Base-by-base conservation (phyloP, 805 yeast genomes). In the Spathaspora passalidarum region DNA sequence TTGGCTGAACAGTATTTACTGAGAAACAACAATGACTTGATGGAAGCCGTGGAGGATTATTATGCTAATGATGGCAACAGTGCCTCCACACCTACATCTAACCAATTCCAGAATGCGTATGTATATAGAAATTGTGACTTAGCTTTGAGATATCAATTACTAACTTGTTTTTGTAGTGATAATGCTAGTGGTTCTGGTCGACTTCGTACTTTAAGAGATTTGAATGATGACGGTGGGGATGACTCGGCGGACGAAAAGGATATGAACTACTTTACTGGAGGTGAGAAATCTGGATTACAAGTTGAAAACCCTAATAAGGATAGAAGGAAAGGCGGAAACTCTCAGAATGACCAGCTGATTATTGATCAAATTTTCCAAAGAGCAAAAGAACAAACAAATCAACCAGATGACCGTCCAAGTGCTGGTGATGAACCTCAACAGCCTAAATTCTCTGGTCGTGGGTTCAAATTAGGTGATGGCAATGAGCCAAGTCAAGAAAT, bases 231-330 rank as follows among this genome's bases (percentile, higher is more conserved):
- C 17, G 45, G 34, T 16, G 42, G 22, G 11, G 66, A 65, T 14
- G 77, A 68, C 9, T 71, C 69, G 14, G 79, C 69, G 37, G 81
- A 78, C 50, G 83, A 79, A 47, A 76, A 75, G 32, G 60, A 66
- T 44, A 63, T 63, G 23, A 80, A 82, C 56, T 78, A 82, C 49
- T 82, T 79, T 64, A 84, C 87, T 1, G 83, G 83, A 13, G 88
- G 78, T 19, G 91, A 86, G 61, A 86, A 87, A 47, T 84, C 91
- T 1, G 94, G 82, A 4, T 69, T 87, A 51, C 86, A 85, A 61
- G 91, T 87, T 17, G 88, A 88, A 54, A 86, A 86, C 57, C 94
- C 94, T 19, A 73, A 73, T 52, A 64, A 70, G 47, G 65, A 65
- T 37, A 56, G 56, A 32, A 67, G 70, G 42, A 68, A 58, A 43